Evolutionary conservation across 2,329 filamentous ascomycete genomes (phyloP), one percentile per base, ranked within the genome.

Genomic region (Alternaria postmessia): DNA sequence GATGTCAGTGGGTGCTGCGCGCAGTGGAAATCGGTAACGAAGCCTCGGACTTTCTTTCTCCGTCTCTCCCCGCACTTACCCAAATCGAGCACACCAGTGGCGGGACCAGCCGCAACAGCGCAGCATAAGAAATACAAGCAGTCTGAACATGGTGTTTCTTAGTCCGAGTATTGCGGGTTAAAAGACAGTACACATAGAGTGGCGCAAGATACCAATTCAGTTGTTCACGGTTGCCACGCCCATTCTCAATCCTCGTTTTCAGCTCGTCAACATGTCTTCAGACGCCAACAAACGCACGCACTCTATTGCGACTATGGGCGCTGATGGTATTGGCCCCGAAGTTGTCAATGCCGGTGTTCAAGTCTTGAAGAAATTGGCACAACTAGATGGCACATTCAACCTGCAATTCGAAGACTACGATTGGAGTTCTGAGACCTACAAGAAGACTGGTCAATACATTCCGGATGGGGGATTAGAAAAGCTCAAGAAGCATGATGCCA

Each of bases 301-400:
- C 48, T 75, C 68, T 51, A 74, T 76, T 51, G 74, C 73, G 16
- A 74, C 71, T 82, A 89, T 91, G 55, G 88, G 88, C 0, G 89
- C 87, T 7, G 89, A 91, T 70, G 89, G 89, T 54, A 91, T 91
- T 61, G 89, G 89, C 2, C 84, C 84, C 1, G 89, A 91, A 75
- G 89, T 91, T 11, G 86, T 90, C 75, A 80, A 83, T 32, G 87
- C 87, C 1, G 88, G 87, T 2, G 85, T 91, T 8, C 80, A 84
- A 42, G 89, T 89, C 0, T 77, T 92, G 51, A 82, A 87, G 62
- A 82, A 83, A 14, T 75, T 89, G 1, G 79, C 82, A 5, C 72
- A 81, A 34, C 79, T 83, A 1, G 78, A 88, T 1, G 81, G 84
- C 39, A 83, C 84, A 0, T 91, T 92, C 74, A 70, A 79, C 14